These are phyloP conservation scores for Apium graveolens DNA, from an alignment of 129 eudicot genomes.

Conservation along the genomic window DNA sequence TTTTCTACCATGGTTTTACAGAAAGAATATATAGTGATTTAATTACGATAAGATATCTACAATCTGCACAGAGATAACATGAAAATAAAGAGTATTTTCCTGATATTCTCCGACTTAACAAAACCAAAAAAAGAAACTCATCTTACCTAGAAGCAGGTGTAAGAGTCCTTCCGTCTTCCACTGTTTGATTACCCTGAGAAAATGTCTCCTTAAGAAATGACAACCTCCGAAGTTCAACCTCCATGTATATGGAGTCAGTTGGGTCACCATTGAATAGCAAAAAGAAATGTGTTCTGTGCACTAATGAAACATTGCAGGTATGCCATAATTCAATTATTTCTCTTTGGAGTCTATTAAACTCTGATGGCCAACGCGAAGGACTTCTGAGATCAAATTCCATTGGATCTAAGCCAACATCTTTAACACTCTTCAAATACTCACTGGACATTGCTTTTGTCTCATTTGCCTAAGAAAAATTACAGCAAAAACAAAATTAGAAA, in stretches of 20 bases:
- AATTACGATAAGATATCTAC: neutral
- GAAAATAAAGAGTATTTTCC: neutral
- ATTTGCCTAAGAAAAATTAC: constrained; percentile 19
- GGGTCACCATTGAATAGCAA: constrained; percentile 75
- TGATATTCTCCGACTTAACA: neutral
- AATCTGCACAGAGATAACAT: neutral
- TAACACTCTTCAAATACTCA: constrained; percentile 29
- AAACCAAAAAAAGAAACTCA: neutral
- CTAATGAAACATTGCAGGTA: constrained; percentile 68
- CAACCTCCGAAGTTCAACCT: constrained; percentile 79
- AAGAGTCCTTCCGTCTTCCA: constrained; percentile 51
- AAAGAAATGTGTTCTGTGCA: constrained; percentile 80
- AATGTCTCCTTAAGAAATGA: constrained; percentile 59
- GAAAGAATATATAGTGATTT: neutral
- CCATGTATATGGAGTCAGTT: constrained; percentile 76
- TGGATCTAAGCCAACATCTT: constrained; percentile 80
- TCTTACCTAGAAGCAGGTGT: constrained; percentile 62
- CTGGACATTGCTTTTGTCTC: constrained; percentile 10
- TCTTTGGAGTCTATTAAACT: constrained; percentile 61
- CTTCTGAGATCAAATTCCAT: constrained; percentile 45
- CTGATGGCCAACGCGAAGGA: constrained; percentile 48
- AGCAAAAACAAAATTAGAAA: neutral
- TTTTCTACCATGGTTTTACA: neutral
- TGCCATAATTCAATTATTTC: constrained; percentile 77
- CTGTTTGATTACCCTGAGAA: constrained; percentile 37